Conservation (phyloP, 352 stramenopile species). For the Phytophthora macrochlamydospora region DNA sequence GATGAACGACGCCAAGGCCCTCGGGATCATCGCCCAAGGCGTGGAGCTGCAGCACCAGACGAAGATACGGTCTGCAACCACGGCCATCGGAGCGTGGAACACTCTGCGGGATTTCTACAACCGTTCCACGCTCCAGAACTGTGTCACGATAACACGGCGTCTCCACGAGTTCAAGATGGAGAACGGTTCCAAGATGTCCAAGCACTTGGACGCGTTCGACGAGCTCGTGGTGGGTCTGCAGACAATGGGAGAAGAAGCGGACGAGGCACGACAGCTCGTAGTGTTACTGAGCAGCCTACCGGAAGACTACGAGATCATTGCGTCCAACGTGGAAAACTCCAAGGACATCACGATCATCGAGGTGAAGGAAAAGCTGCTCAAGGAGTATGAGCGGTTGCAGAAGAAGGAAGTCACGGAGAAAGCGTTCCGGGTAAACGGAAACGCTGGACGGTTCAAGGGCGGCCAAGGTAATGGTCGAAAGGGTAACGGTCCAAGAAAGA, state of each 20-base stretch:
- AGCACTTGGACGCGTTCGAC: conserved; percentile 19
- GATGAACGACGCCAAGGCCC: neutral
- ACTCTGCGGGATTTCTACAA: neutral
- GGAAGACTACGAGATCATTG: conserved; percentile 17
- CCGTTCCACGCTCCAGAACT: conserved; percentile 8
- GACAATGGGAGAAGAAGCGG: conserved; percentile 12
- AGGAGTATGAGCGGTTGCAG: conserved; percentile 22
- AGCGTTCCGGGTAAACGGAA: conserved; percentile 4
- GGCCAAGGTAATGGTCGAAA: conserved; percentile 8
- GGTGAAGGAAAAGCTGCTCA: conserved; percentile 36
- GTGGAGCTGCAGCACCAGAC: neutral
- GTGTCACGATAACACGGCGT: conserved; percentile 7
- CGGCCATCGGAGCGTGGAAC: neutral
- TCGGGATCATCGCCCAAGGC: neutral
- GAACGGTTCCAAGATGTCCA: conserved; percentile 4
- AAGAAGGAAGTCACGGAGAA: conserved; percentile 9
- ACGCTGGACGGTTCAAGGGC: conserved; percentile 2
- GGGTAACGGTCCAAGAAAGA: conserved; percentile 2
- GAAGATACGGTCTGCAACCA: neutral
- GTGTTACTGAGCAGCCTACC: conserved; percentile 25
- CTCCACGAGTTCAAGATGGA: conserved; percentile 34
- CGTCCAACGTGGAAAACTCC: conserved; percentile 19
- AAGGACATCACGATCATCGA: conserved; percentile 21
- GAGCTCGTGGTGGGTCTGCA: conserved; percentile 24
- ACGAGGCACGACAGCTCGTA: conserved; percentile 23